Evolutionary conservation across 768 basidiomycete species (phyloP).

Genomic region (Amylocystis lapponica): DNA sequence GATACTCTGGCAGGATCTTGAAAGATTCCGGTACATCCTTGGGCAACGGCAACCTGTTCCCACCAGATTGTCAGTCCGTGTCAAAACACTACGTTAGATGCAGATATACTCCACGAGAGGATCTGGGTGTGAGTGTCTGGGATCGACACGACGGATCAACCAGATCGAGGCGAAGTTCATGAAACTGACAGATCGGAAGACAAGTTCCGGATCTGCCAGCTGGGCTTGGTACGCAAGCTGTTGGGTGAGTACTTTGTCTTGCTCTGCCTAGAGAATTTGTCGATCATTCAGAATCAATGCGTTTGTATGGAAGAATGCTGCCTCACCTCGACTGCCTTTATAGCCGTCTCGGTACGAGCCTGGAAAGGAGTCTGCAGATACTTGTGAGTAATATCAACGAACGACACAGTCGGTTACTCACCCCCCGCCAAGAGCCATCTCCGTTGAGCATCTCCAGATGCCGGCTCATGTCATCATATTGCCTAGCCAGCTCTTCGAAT

Average conservation of each 20-base stretch:
- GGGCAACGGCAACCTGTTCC: constrained; percentile 83
- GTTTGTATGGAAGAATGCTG: background rate
- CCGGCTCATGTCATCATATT: constrained; percentile 69
- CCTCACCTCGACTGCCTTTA: constrained; percentile 72
- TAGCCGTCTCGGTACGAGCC: constrained; percentile 69
- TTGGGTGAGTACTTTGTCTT: constrained; percentile 61
- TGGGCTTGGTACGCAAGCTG: constrained; percentile 83
- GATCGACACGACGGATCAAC: constrained; percentile 89
- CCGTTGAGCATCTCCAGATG: constrained; percentile 72
- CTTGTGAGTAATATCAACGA: too few species aligned
- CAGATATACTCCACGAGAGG: constrained; percentile 55
- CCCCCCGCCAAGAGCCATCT: constrained; percentile 79
- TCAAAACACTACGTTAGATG: background rate
- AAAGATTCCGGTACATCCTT: constrained; percentile 81
- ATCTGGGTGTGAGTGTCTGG: constrained; percentile 69
- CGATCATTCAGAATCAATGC: background rate
- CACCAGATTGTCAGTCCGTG: background rate
- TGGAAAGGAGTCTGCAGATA: constrained; percentile 56
- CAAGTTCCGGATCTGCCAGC: constrained; percentile 79
- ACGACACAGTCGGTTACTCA: too few species aligned
- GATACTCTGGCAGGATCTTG: constrained; percentile 87
- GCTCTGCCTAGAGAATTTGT: constrained; percentile 47
- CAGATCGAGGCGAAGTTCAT: constrained; percentile 90
- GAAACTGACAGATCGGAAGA: constrained; percentile 74
- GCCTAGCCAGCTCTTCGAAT: constrained; percentile 67